Base-by-base conservation (phyloP, 257 asterid species). In the Solanum ossicruentum region DNA sequence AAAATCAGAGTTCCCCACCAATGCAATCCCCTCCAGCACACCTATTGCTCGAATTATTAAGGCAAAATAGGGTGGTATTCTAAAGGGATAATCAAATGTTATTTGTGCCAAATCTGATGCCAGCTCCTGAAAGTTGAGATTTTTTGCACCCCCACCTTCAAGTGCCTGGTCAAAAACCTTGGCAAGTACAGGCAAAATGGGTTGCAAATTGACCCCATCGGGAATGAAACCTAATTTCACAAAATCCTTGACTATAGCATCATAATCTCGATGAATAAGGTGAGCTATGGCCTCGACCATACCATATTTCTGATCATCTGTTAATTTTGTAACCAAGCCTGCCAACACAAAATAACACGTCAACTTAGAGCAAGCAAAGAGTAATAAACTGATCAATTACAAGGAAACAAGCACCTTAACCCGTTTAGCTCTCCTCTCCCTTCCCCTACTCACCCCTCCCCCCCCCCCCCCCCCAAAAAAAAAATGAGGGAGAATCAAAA, bases 141-240 rank as follows among this genome's bases (percentile, higher is more conserved):
- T 94, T 89, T 97, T 97, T 23, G 99, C 99, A 58, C 99, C 99
- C 47, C 99, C 99, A 47, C 99, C 99, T 89, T 95, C 99, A 47
- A 97, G 97, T 75, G 99, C 99, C 92, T 97, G 98, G 86, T 97
- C 99, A 81, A 97, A 97, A 85, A 97, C 99, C 93, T 95, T 97
- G 85, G 98, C 99, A 85, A 97, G 93, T 70, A 97, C 99, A 66
- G 99, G 99, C 89, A 97, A 85, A 86, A 97, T 95, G 41, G 99
- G 99, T 28, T 97, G 95, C 84, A 97, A 87, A 88, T 97, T 97
- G 78, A 97, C 99, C 52, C 98, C 99, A 70, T 95, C 99, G 0
- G 93, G 90, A 83, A 97, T 97, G 90, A 97, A 97, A 73, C 92
- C 99, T 65, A 97, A 96, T 85, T 92, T 95, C 85, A 97, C 98